phyloP scores from a whole-genome alignment of 768 basidiomycete genomes.

The Amanita phalloides region DNA sequence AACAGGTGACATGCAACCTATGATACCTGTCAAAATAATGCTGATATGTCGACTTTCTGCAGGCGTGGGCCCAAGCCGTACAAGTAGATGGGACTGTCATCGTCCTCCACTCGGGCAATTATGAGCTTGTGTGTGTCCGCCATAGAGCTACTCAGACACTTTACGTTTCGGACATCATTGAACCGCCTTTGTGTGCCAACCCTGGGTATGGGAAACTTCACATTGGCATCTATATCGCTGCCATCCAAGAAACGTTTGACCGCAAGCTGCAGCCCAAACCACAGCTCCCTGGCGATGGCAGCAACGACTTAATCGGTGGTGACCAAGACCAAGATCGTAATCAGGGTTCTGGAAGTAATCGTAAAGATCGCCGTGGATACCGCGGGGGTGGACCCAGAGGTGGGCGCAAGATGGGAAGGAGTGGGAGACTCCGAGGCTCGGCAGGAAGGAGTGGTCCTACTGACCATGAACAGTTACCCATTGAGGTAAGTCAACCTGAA shows the following conservation, averaged over 20 bases:
- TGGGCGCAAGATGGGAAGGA: neutral
- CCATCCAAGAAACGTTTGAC: slow-evolving; percentile 12
- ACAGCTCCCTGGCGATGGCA: slow-evolving; percentile 5
- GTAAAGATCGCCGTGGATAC: slow-evolving; percentile 3
- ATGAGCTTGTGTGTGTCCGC: slow-evolving; percentile 4
- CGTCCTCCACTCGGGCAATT: slow-evolving; percentile 9
- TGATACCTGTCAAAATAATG: slow-evolving; percentile 5
- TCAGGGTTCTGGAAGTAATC: slow-evolving; percentile 1
- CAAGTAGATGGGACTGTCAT: too few species aligned
- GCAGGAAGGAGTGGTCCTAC: slow-evolving; percentile 6
- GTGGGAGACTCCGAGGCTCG: slow-evolving; percentile 7
- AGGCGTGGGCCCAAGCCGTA: slow-evolving; percentile 11
- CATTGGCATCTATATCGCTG: slow-evolving; percentile 11
- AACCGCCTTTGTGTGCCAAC: slow-evolving; percentile 7
- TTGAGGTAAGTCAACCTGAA: neutral
- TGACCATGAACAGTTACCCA: slow-evolving; percentile 3
- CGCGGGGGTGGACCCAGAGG: neutral
- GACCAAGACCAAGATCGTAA: neutral
- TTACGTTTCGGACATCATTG: slow-evolving; percentile 10
- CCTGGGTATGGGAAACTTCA: slow-evolving; percentile 13
- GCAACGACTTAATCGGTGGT: too few species aligned
- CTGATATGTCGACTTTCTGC: slow-evolving; percentile 5
- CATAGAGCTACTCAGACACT: slow-evolving; percentile 11
- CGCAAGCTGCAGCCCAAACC: slow-evolving; percentile 4
- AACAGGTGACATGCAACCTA: slow-evolving; percentile 9